Evolutionary conservation across 257 asterid species (phyloP), one percentile per base, ranked within the genome.

Genomic region (Euphrasia confusa): DNA sequence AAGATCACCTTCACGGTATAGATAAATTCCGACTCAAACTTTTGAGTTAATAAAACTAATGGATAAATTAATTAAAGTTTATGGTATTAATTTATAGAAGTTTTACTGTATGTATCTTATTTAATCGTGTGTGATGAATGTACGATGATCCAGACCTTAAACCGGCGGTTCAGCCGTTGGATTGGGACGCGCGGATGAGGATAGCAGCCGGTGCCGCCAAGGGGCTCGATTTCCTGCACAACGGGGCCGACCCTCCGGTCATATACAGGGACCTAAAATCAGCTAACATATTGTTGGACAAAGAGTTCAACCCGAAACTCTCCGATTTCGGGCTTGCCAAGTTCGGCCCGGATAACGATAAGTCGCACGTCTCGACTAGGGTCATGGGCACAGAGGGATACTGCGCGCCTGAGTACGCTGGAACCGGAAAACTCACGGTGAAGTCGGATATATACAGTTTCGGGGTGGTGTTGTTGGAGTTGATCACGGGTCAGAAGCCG

Each of bases 321-420:
- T 77, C 83, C 26, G 85, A 82, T 55, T 82, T 82, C 24, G 83
- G 88, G 62, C 78, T 82, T 21, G 88, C 85, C 42, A 79, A 77
- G 59, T 69, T 82, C n/a, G 85, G 83, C 24, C 83, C 83, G 0
- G 6, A 2, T 47, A 71, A 47, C 28, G 78, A 76, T 39, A 69
- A 62, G 71, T 63, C 79, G 13, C 84, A 79, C 55, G 84, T 81
- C 17, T 75, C 83, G 30, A 78, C 87, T 11, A 72, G 80, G 71
- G 77, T 81, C 21, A 81, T 81, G 84, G 87, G 84, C 21, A 78
- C 84, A 30, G 62, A 60, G 18, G 82, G 87, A 4, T 81, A 81
- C 21, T 81, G 84, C 28, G 84, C 81, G 24, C 84, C 87, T 15
- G 87, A 81, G 60, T 81, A 81, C 56, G 75, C 74, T 8, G 63